Evolutionary conservation across 2,329 filamentous ascomycete genomes (phyloP).

Genomic region (Aspergillus uvarum): DNA sequence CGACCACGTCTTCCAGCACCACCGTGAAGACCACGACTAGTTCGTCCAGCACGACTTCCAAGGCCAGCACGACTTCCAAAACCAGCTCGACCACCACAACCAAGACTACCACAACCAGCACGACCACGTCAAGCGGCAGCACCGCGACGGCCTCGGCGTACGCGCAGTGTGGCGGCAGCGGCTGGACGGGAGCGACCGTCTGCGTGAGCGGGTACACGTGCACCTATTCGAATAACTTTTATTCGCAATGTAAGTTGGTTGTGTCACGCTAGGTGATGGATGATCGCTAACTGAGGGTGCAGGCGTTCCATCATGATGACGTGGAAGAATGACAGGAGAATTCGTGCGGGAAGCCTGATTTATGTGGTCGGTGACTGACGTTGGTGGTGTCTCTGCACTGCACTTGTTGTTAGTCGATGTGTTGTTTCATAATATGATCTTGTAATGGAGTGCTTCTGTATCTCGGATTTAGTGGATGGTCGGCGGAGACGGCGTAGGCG

Average conservation of each 20-base stretch:
- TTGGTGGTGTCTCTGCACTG: background rate
- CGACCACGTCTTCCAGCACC: background rate
- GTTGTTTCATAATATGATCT: background rate
- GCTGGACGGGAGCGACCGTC: conserved; percentile 18
- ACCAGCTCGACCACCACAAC: background rate
- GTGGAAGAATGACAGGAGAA: background rate
- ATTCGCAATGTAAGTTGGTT: conserved; percentile 18
- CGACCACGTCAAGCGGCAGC: conserved; percentile 10
- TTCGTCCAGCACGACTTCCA: conserved; percentile 7
- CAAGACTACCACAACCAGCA: background rate
- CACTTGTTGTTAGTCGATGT: background rate
- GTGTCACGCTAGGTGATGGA: background rate
- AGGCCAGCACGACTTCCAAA: background rate
- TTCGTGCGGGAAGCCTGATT: background rate
- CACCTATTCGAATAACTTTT: conserved; percentile 15
- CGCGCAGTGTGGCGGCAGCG: conserved; percentile 20
- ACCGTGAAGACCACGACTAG: background rate
- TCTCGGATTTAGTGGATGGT: background rate
- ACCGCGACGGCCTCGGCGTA: conserved; percentile 13
- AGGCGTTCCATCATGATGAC: background rate
- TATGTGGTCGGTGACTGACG: background rate
- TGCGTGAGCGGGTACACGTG: conserved; percentile 21
- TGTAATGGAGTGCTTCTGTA: background rate
- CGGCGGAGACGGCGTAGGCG: background rate
- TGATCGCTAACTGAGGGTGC: background rate